Conservation (phyloP, 192 early-diverging fungal species). For the Backusella psychrophila region DNA sequence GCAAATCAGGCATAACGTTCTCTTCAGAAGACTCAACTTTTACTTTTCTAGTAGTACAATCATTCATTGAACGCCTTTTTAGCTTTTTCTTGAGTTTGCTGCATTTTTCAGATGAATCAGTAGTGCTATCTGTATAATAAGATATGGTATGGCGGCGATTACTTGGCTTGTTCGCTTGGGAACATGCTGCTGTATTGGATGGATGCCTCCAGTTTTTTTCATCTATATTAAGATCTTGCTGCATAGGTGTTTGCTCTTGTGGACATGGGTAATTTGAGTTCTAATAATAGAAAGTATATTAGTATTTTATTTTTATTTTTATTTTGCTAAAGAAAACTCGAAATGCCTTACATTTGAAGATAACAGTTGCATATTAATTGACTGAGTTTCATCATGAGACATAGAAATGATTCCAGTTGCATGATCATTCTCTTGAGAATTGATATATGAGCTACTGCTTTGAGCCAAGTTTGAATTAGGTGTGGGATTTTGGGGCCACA, state of each 20-base stretch:
- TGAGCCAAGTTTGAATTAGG: not conserved
- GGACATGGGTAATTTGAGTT: not conserved
- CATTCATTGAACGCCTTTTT: not conserved
- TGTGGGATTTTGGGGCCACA: not conserved
- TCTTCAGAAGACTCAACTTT: not conserved
- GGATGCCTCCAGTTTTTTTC: not conserved
- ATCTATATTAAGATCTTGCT: not conserved
- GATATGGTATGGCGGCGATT: not conserved
- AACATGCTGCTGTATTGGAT: not conserved
- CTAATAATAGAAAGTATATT: not conserved
- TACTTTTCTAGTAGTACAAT: not conserved
- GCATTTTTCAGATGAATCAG: not conserved
- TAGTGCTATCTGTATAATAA: not conserved
- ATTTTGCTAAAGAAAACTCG: not conserved
- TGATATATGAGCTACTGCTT: not conserved
- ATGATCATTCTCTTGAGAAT: not conserved
- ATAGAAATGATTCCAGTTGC: not conserved
- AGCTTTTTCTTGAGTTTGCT: not conserved
- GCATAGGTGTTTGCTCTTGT: constrained; percentile 1
- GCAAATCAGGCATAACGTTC: not conserved
- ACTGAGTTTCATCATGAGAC: not conserved
- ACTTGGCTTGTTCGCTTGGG: not conserved
- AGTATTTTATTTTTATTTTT: not conserved
- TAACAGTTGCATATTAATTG: not conserved
- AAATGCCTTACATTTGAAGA: not conserved